Percentiles rank a stretch among this genome's conserved stretches.
Evolutionary conservation across 805 yeast species (phyloP).

Genomic region (Candida ipomoeae): DNA sequence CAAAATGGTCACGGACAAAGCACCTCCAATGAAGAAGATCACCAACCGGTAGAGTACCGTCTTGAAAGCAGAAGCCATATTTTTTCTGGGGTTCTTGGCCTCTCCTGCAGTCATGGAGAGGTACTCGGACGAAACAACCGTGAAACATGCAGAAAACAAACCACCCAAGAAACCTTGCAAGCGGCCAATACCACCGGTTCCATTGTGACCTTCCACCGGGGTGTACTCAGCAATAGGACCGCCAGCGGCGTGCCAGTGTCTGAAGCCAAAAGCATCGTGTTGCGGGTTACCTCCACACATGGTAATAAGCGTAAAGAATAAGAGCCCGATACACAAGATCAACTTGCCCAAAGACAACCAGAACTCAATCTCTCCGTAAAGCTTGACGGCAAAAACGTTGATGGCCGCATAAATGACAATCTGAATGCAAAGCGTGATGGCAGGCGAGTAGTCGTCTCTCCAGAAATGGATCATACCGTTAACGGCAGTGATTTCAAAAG

Average conservation of each 20-base stretch:
- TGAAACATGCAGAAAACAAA: conserved; percentile 35
- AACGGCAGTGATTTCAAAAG: conserved; percentile 28
- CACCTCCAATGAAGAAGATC: conserved; percentile 43
- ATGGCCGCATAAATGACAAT: conserved; percentile 39
- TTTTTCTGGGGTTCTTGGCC: conserved; percentile 38
- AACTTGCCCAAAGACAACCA: conserved; percentile 64
- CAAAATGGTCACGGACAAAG: conserved; percentile 39
- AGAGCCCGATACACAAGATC: conserved; percentile 65
- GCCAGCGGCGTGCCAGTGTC: conserved; percentile 36
- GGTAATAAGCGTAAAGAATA: conserved; percentile 69
- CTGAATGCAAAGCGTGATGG: conserved; percentile 42
- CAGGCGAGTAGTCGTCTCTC: conserved; percentile 47
- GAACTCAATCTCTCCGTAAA: conserved; percentile 81
- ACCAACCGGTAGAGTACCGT: conserved; percentile 42
- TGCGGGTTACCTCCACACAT: conserved; percentile 88
- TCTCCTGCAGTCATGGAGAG: conserved; percentile 44
- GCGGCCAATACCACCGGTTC: conserved; percentile 35
- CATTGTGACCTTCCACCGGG: conserved; percentile 18
- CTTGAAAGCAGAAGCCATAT: conserved; percentile 38
- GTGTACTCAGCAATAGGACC: conserved; percentile 36
- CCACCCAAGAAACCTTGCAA: conserved; percentile 43
- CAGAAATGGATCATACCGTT: conserved; percentile 54
- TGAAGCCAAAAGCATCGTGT: conserved; percentile 50
- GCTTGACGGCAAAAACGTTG: conserved; percentile 67
- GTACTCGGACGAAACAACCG: conserved; percentile 43